phyloP scores from a whole-genome alignment of 768 basidiomycete species.

The Pleurotus giganteus region DNA sequence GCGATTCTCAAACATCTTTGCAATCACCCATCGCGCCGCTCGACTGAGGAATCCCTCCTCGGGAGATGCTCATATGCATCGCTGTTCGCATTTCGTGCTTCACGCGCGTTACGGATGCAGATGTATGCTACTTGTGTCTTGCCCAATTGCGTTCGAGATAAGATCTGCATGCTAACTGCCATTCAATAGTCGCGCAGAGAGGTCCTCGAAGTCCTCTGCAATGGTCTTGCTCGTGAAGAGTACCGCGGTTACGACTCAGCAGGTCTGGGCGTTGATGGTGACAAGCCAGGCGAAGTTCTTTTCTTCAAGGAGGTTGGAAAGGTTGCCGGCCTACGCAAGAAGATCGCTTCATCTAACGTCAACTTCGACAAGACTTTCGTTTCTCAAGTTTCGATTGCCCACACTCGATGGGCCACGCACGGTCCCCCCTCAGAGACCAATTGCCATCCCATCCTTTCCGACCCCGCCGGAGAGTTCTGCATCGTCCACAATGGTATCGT shows the following conservation, averaged over 20 bases:
- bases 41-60: not conserved
- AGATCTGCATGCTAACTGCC: not conserved
- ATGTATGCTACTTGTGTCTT: not conserved
- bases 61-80: not conserved
- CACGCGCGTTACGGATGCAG: not conserved
- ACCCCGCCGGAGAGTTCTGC: constrained; percentile 78
- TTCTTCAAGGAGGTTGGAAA: constrained; percentile 99
- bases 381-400: constrained; percentile 94
- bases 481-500: constrained; percentile 99
- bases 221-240: constrained; percentile 91
- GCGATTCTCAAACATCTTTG: constrained; percentile 10
- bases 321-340: constrained; percentile 88
- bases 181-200: constrained; percentile 75
- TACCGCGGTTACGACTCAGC: constrained; percentile 99
- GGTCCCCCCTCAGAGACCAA: constrained; percentile 85
- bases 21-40: not conserved
- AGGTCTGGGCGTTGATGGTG: constrained; percentile 88
- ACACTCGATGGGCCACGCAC: constrained; percentile 99
- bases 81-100: not conserved
- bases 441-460: constrained; percentile 93
- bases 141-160: not conserved
- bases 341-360: constrained; percentile 69
- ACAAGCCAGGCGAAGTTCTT: constrained; percentile 69
- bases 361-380: constrained; percentile 76
- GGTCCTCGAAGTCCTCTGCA: constrained; percentile 86